Conservation (phyloP, 2,329 filamentous ascomycete species). For the Pseudogymnoascus sp. region DNA sequence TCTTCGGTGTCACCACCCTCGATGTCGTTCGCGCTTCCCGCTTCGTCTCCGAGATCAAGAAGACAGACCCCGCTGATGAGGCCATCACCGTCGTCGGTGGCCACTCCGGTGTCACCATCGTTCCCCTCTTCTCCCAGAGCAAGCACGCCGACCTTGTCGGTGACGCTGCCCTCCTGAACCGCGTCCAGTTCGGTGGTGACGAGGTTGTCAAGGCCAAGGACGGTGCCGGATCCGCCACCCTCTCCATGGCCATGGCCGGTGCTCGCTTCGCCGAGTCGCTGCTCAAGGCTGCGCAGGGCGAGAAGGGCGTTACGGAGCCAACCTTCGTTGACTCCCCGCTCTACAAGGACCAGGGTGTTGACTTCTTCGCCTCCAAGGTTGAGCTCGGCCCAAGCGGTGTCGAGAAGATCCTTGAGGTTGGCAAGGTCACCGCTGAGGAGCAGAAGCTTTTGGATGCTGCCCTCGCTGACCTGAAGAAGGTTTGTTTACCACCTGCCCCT, state of each 20-base stretch:
- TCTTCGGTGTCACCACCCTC: slow-evolving; percentile 98
- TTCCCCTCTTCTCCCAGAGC: slow-evolving; percentile 93
- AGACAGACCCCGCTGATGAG: slow-evolving; percentile 82
- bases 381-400: slow-evolving; percentile 96
- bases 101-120: slow-evolving; percentile 97
- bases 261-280: slow-evolving; percentile 77
- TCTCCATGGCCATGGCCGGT: slow-evolving; percentile 98
- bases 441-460: slow-evolving; percentile 80
- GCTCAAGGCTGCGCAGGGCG: slow-evolving; percentile 83
- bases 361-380: slow-evolving; percentile 94
- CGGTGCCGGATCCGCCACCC: slow-evolving; percentile 90
- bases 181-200: slow-evolving; percentile 97
- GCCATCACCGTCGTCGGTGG: slow-evolving; percentile 94
- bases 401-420: slow-evolving; percentile 83
- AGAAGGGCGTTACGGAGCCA: slow-evolving; percentile 92
- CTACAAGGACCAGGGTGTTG: slow-evolving; percentile 96
- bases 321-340: slow-evolving; percentile 95
- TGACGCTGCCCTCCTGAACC: slow-evolving; percentile 66
- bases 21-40: slow-evolving; percentile 95
- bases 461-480: slow-evolving; percentile 72
- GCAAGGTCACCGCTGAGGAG: slow-evolving; percentile 77
- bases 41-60: slow-evolving; percentile 94
- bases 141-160: slow-evolving; percentile 75
- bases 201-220: slow-evolving; percentile 99
- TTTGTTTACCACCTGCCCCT: slow-evolving; percentile 10